Evolutionary conservation across 257 asterid genomes (phyloP).

Genomic region (Petrea volubilis): DNA sequence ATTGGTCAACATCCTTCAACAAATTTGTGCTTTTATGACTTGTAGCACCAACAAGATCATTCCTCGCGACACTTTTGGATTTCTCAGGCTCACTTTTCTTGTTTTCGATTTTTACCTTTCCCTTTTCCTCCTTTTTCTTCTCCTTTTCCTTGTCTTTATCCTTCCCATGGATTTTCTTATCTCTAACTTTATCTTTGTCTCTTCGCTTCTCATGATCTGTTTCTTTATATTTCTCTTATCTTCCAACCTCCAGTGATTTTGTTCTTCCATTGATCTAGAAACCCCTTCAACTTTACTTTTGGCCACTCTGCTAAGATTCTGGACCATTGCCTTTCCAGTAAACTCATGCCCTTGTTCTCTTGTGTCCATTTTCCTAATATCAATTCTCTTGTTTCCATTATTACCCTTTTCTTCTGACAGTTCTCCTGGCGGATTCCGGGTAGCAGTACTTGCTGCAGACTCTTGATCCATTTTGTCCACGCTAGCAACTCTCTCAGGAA

Average conservation of each 20-base stretch:
- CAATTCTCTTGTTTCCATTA: slow-evolving; percentile 39
- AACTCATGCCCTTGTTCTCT: slow-evolving; percentile 33
- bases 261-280: slow-evolving; percentile 40
- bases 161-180: slow-evolving; percentile 42
- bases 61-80: slow-evolving; percentile 29
- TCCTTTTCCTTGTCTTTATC: slow-evolving; percentile 40
- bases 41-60: slow-evolving; percentile 30
- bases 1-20: slow-evolving; percentile 33
- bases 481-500: slow-evolving; percentile 39
- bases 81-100: slow-evolving; percentile 39
- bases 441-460: slow-evolving; percentile 28
- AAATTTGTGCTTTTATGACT: slow-evolving; percentile 24
- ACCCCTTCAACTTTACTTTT: slow-evolving; percentile 40
- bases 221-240: slow-evolving; percentile 47
- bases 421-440: slow-evolving; percentile 30
- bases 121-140: slow-evolving; percentile 30
- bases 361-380: slow-evolving; percentile 34
- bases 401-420: slow-evolving; percentile 43
- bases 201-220: slow-evolving; percentile 33
- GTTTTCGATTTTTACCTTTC: slow-evolving; percentile 39
- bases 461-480: slow-evolving; percentile 36
- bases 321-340: slow-evolving; percentile 31
- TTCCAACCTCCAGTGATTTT: slow-evolving; percentile 38
- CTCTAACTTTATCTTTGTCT: slow-evolving; percentile 46
- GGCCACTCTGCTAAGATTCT: slow-evolving; percentile 22